phyloP scores from a whole-genome alignment of 192 early-diverging fungal genomes.

The Thoreauomyces humboldtii region DNA sequence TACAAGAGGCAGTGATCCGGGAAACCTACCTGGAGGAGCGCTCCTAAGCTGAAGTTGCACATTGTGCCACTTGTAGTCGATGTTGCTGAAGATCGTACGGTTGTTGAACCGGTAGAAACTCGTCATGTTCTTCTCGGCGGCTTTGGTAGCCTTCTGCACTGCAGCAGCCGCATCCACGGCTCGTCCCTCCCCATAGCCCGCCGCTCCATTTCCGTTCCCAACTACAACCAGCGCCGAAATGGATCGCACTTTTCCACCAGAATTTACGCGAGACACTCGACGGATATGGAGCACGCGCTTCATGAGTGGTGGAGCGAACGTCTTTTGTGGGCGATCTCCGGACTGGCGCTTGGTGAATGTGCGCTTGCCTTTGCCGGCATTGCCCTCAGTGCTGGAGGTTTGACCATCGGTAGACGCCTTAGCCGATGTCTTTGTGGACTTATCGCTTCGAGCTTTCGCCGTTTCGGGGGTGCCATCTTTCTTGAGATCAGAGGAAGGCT shows the following conservation, averaged over 20 bases:
- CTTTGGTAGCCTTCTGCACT: constrained; percentile 80
- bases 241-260: constrained; percentile 56
- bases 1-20: too few species aligned
- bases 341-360: too few species aligned
- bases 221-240: constrained; percentile 93
- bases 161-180: constrained; percentile 74
- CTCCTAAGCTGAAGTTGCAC: constrained; percentile 76
- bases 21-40: constrained; percentile 76
- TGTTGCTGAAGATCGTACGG: constrained; percentile 85
- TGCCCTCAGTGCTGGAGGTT: too few species aligned
- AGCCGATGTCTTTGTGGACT: too few species aligned
- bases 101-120: constrained; percentile 86
- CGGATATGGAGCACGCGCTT: constrained; percentile 50
- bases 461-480: too few species aligned
- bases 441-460: too few species aligned
- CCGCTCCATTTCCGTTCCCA: constrained; percentile 86
- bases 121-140: constrained; percentile 85
- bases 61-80: constrained; percentile 86
- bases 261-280: constrained; percentile 43
- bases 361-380: too few species aligned
- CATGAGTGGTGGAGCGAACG: too few species aligned
- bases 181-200: constrained; percentile 92
- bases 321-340: too few species aligned
- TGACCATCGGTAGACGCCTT: too few species aligned
- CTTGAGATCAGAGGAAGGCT: too few species aligned